phyloP scores from a whole-genome alignment of 2,329 filamentous ascomycete genomes.

The Paracorniculantispora psalliotae region DNA sequence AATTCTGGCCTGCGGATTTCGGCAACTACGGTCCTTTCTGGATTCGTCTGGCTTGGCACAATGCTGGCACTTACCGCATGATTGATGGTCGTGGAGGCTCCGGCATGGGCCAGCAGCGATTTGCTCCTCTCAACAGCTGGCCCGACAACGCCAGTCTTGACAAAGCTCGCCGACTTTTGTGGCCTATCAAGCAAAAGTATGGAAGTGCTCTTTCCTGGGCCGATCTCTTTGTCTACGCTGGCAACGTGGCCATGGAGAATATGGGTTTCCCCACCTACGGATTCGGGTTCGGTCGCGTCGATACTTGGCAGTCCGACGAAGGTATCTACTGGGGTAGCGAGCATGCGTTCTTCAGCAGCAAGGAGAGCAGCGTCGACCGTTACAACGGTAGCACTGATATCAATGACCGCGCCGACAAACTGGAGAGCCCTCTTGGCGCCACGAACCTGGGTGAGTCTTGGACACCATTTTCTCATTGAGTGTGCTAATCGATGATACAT shows the following conservation, averaged over 20 bases:
- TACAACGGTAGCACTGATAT: conserved; percentile 44
- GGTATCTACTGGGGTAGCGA: conserved; percentile 74
- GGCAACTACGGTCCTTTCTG: conserved; percentile 78
- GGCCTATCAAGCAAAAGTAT: conserved; percentile 82
- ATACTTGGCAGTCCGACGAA: conserved; percentile 73
- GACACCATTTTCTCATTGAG: neutral
- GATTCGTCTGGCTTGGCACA: conserved; percentile 78
- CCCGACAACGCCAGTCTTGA: conserved; percentile 74
- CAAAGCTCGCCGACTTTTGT: conserved; percentile 74
- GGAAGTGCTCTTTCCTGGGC: conserved; percentile 79
- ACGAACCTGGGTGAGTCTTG: conserved; percentile 45
- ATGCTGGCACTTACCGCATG: conserved; percentile 68
- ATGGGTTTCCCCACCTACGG: conserved; percentile 72
- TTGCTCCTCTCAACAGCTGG: conserved; percentile 76
- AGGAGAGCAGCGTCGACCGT: conserved; percentile 69
- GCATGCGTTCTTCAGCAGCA: conserved; percentile 42
- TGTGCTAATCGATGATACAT: neutral
- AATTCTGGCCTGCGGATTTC: conserved; percentile 79
- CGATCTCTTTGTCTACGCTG: conserved; percentile 64
- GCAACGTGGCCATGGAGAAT: conserved; percentile 73
- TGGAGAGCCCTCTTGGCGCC: conserved; percentile 60
- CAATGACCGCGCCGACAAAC: conserved; percentile 38
- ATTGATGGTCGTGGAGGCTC: conserved; percentile 70
- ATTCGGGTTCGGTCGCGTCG: conserved; percentile 66
- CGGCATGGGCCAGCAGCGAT: conserved; percentile 71